phyloP scores from a whole-genome alignment of 768 basidiomycete species.

The Tulasnella sp. region DNA sequence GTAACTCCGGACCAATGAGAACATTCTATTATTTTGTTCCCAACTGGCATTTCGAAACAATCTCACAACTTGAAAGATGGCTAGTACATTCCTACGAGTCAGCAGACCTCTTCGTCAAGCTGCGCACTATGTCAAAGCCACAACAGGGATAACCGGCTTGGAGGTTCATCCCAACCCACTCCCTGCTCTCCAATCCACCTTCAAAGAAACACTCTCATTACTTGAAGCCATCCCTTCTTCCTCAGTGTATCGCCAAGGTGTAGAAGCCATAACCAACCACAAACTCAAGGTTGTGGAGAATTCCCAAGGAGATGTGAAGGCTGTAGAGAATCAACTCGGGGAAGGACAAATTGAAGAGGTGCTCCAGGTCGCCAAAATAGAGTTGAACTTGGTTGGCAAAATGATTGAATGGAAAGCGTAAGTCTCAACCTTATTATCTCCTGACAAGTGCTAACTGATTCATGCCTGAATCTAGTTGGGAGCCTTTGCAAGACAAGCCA shows the following conservation, averaged over 20 bases:
- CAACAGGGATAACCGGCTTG: constrained; percentile 82
- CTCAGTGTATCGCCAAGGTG: constrained; percentile 81
- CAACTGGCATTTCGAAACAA: too few species aligned
- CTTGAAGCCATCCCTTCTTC: constrained; percentile 62
- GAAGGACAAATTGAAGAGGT: constrained; percentile 84
- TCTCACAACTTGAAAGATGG: too few species aligned
- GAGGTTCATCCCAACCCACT: constrained; percentile 74
- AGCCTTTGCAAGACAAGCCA: constrained; percentile 69
- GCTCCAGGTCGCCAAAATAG: constrained; percentile 68
- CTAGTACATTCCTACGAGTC: too few species aligned
- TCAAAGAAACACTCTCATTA: constrained; percentile 58
- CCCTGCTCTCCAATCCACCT: constrained; percentile 59
- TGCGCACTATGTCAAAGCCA: constrained; percentile 35
- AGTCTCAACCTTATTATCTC: constrained; percentile 29
- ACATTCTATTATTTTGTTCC: too few species aligned
- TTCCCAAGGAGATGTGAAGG: constrained; percentile 47
- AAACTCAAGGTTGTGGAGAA: constrained; percentile 61
- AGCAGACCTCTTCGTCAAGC: too few species aligned
- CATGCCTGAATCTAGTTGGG: constrained; percentile 50
- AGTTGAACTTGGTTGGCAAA: constrained; percentile 59
- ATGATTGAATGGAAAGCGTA: constrained; percentile 96
- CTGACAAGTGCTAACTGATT: constrained; percentile 3
- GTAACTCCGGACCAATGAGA: too few species aligned
- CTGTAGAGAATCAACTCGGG: constrained; percentile 60
- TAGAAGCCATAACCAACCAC: constrained; percentile 69